Base-by-base conservation (phyloP, 202 grass and related monocot species). In the Panicum hallii region DNA sequence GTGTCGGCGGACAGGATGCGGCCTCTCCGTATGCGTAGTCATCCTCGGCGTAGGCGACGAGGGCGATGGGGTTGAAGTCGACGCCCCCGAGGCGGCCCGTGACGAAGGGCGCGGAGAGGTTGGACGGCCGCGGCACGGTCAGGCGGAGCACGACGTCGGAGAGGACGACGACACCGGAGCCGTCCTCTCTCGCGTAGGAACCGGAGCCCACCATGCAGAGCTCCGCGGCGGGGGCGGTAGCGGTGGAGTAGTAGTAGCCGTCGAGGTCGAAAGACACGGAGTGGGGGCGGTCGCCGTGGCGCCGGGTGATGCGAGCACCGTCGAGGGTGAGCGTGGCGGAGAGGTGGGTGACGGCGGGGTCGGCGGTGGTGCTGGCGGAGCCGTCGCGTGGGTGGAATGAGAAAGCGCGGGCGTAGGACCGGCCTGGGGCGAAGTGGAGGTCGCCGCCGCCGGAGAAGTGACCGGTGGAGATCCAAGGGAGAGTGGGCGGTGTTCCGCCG, bases 1-100 rank as follows among this genome's bases (percentile, higher is more conserved):
- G 1, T 2, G 38, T 2, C 20, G 50, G 4, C 6, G 61, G 12
- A 47, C 88, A 89, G 72, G 28, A 9, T 34, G 43, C 42, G 15
- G 55, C 4, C 52, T 79, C 6, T 1, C 72, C 71, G 82, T 80
- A 93, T 47, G 63, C 14, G 47, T 97, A 97, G 40, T 67, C 86
- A 1, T 54, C 77, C 76, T 91, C 85, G 61, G 75, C 72, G 26
- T 93, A 97, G 3, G 87, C 81, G 20, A 93, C 23, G 42, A 97
- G 79, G 10, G 82, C 56, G 53, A 93, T 42, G 19, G 71, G 6
- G 70, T 68, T n/a, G 54, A 82, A 76, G n/a, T 34, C 56, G 17
- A 48, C 43, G 23, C 67, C 90, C 44, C 71, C 4, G 7, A 97
- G 8, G 75, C 8, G 14, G 42, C 75, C 75, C 4, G 75, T 63